These are phyloP conservation scores for Monosporascus sp. DNA, from an alignment of 2,329 filamentous ascomycete species.

Conservation along the genomic window DNA sequence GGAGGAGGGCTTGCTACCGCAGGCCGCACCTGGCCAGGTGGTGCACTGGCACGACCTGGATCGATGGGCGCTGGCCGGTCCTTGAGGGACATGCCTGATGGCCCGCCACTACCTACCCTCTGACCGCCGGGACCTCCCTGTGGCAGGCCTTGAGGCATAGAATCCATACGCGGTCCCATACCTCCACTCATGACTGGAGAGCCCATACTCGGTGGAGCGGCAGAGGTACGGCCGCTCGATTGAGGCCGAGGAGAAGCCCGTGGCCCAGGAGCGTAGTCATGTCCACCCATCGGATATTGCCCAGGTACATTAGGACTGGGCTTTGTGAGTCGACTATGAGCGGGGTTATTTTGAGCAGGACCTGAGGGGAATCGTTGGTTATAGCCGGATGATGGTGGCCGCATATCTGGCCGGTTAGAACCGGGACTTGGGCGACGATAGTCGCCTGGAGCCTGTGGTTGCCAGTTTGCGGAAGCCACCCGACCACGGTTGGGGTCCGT, in stretches of 20 bases:
- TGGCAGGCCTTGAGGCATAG: constrained; percentile 23
- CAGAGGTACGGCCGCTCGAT: constrained; percentile 20
- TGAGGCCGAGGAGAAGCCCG: constrained; percentile 29
- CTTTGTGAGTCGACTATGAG: constrained; percentile 35
- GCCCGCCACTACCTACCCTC: constrained; percentile 15
- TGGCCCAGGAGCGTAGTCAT: constrained; percentile 32
- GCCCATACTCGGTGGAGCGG: constrained; percentile 11
- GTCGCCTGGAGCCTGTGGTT: constrained; percentile 34
- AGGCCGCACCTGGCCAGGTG: constrained; percentile 24
- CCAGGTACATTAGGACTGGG: constrained; percentile 25
- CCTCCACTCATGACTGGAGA: constrained; percentile 25
- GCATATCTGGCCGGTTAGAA: constrained; percentile 20
- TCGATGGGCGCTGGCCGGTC: constrained; percentile 20
- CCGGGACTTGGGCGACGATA: constrained; percentile 36
- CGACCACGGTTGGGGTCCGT: constrained; percentile 37
- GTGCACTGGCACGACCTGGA: constrained; percentile 31
- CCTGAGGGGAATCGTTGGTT: constrained; percentile 22
- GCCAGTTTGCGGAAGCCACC: constrained; percentile 39
- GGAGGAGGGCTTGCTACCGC: constrained; percentile 20
- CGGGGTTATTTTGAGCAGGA: constrained; percentile 28
- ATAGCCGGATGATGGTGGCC: constrained; percentile 18
- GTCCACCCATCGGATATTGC: constrained; percentile 21
- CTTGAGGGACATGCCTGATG: constrained; percentile 19
- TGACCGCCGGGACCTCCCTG: constrained; percentile 19
- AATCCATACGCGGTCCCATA: constrained; percentile 16